Base-by-base conservation (phyloP, 768 basidiomycete species). In the Lentinula sp. region DNA sequence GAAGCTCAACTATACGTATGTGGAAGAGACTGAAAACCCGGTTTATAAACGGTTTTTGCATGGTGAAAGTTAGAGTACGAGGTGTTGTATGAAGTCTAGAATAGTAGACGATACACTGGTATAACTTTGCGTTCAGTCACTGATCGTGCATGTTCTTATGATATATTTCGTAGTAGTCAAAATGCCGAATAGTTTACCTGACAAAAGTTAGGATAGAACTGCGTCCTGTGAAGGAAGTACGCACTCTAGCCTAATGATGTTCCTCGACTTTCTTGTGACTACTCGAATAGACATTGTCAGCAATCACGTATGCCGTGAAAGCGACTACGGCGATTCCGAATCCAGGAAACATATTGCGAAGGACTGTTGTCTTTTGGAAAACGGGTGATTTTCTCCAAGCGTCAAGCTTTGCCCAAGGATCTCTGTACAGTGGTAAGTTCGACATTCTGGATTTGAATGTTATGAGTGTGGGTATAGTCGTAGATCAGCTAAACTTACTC, bases 331-430 rank as follows among this genome's bases (percentile, higher is more conserved):
- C 96, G 60, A 93, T 93, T 51, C 95, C 95, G 69, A 98, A 91
- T 42, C 96, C 96, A 37, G 96, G 96, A 74, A 98, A 95, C 65
- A 96, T 72, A 77, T 84, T 93, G 67, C 88, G 79, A 78, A 98
- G 88, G 91, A 95, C 95, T 66, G 84, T 82, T 45, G 87, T 85
- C 66, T 88, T 89, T 63, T 86, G 82, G 78, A 97, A 97, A 59
- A 95, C 84, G n/a, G 90, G 87, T 68, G 85, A 86, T 72, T 87
- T 93, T 68, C 95, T 83, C 94, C 93, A 97, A 42, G 93, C 91
- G 66, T 97, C 94, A 63, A 86, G 78, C 75, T 90, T 94, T 21
- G 92, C 91, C 95, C 95, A 97, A 55, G 94, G 93, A 72, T 97
- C 95, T 73, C 93, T 87, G 70, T 87, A 95, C 58, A 91, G 77